Evolutionary conservation across 2,329 filamentous ascomycete species (phyloP).

Genomic region (Venturia carpophila): DNA sequence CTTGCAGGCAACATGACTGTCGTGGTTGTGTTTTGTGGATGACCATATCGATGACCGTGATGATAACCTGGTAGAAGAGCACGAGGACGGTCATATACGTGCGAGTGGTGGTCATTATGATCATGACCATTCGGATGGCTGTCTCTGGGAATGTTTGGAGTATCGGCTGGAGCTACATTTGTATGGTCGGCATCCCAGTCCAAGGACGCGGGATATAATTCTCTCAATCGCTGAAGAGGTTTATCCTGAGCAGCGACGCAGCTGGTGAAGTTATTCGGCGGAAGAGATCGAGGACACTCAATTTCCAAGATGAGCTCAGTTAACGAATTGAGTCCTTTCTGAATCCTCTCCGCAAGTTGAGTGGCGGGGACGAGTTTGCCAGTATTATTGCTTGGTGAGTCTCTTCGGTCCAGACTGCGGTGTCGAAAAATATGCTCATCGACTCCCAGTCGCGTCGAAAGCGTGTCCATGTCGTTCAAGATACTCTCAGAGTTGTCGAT

Average conservation of each 20-base stretch:
- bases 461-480: background rate
- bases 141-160: background rate
- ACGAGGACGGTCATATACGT: background rate
- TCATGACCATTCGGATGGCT: too few species aligned
- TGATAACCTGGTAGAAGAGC: background rate
- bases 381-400: background rate
- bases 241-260: slow-evolving; percentile 4
- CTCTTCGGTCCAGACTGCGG: background rate
- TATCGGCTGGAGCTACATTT: background rate
- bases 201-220: background rate
- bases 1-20: background rate
- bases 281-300: background rate
- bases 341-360: slow-evolving; percentile 2
- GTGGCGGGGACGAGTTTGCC: slow-evolving; percentile 2
- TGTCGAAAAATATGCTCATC: background rate
- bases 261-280: background rate
- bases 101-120: too few species aligned
- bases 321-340: background rate
- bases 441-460: background rate
- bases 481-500: background rate
- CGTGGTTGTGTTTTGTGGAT: background rate
- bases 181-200: background rate
- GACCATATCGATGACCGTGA: background rate
- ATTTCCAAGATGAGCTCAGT: slow-evolving; percentile 1
- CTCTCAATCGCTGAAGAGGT: slow-evolving; percentile 1